Conservation (phyloP, 78 protist species). For the Neovahlkampfia damariscottae region DNA sequence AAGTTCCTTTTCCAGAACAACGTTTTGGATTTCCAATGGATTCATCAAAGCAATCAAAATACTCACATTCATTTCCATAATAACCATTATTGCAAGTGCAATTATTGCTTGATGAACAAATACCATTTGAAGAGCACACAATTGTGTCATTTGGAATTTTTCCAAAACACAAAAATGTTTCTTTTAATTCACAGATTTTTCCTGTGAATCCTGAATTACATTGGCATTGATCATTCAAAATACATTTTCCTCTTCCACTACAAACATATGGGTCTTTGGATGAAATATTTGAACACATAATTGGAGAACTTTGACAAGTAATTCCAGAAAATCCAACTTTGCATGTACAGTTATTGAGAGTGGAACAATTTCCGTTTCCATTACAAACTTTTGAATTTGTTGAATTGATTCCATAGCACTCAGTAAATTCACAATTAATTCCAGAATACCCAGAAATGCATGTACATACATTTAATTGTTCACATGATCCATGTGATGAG, state of each 20-base stretch:
- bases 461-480: neutral
- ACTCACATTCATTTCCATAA: neutral
- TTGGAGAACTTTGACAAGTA: neutral
- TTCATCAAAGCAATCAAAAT: neutral
- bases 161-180: neutral
- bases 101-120: neutral
- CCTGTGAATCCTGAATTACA: neutral
- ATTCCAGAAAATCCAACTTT: neutral
- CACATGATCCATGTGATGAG: neutral
- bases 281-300: too few relatives aligned
- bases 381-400: neutral
- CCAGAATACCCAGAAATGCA: neutral
- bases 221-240: neutral
- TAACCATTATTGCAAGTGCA: neutral
- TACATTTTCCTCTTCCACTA: neutral
- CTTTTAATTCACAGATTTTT: neutral
- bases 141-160: neutral
- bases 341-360: neutral
- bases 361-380: neutral
- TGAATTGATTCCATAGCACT: neutral
- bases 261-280: too few relatives aligned
- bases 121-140: neutral
- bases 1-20: neutral
- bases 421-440: neutral
- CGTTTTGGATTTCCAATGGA: neutral